These are phyloP conservation scores for Mucor indicus DNA, from an alignment of 371 early-diverging fungal species.

Conservation along the genomic window DNA sequence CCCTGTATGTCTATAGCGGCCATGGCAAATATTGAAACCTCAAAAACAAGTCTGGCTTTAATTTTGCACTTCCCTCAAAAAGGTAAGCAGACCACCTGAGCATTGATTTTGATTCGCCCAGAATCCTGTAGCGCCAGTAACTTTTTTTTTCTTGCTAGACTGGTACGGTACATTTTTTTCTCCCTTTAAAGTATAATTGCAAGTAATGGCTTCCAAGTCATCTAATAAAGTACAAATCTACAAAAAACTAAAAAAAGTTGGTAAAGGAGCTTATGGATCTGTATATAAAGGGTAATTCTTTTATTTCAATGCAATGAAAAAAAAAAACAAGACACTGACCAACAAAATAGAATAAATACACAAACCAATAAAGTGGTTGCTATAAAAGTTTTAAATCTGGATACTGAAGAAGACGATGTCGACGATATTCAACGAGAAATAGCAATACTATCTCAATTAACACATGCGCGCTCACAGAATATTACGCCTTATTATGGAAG, in stretches of 20 bases:
- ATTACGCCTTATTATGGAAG: slow-evolving; percentile 94
- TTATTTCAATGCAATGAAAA: background rate
- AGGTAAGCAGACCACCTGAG: no score
- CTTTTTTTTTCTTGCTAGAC: no score
- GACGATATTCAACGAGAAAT: slow-evolving; percentile 95
- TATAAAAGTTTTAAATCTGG: slow-evolving; percentile 95
- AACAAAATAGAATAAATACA: slow-evolving; percentile 55
- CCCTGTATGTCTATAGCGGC: no score
- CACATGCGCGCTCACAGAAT: slow-evolving; percentile 78
- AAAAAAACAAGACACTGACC: background rate
- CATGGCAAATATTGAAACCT: no score
- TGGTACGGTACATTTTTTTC: no score
- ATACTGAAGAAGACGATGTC: slow-evolving; percentile 96
- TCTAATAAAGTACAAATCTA: slow-evolving; percentile 20
- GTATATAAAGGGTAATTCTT: slow-evolving; percentile 49
- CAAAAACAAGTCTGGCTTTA: no score
- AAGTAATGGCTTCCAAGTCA: slow-evolving; percentile 8
- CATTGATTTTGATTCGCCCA: no score
- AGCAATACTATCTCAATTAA: slow-evolving; percentile 79
- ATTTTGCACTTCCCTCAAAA: no score
- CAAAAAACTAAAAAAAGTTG: slow-evolving; percentile 44
- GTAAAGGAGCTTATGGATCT: slow-evolving; percentile 57
- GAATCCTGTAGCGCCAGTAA: no score
- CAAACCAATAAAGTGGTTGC: slow-evolving; percentile 77
- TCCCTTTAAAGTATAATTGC: no score